These are phyloP conservation scores for Gleditsia sinensis DNA, from an alignment of 306 rosid genomes.

Conservation along the genomic window DNA sequence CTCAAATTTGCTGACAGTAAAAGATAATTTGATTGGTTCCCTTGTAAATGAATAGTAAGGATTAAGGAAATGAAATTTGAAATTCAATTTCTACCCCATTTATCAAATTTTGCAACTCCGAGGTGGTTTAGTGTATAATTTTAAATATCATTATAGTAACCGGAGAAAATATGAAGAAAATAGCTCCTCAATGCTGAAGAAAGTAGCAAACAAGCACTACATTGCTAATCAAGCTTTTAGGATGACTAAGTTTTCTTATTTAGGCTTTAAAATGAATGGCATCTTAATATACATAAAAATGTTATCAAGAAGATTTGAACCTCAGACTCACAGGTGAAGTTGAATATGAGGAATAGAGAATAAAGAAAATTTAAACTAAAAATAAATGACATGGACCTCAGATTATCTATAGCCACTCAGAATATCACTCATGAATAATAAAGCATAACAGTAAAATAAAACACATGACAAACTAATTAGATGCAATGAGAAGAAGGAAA, in stretches of 20 bases:
- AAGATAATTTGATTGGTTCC: background rate
- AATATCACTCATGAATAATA: background rate
- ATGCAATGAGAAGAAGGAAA: background rate
- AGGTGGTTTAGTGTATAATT: background rate
- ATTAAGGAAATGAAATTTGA: background rate
- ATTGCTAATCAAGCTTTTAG: background rate
- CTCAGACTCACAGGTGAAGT: background rate
- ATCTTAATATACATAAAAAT: background rate
- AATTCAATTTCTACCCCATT: background rate
- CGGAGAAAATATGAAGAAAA: background rate
- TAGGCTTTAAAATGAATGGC: background rate
- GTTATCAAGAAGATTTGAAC: background rate
- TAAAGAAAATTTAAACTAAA: background rate
- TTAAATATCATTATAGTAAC: background rate
- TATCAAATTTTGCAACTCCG: background rate
- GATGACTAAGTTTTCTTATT: background rate
- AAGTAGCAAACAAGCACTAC: background rate
- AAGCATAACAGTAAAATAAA: background rate
- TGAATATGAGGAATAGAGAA: background rate
- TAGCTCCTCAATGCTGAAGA: conserved; percentile 2
- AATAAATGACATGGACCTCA: background rate
- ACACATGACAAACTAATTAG: background rate
- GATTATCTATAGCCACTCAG: background rate
- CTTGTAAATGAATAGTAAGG: conserved; percentile 5
- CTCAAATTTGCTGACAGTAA: background rate